phyloP scores from a whole-genome alignment of 2,329 filamentous ascomycete species.

The Trichoderma oligosporum region DNA sequence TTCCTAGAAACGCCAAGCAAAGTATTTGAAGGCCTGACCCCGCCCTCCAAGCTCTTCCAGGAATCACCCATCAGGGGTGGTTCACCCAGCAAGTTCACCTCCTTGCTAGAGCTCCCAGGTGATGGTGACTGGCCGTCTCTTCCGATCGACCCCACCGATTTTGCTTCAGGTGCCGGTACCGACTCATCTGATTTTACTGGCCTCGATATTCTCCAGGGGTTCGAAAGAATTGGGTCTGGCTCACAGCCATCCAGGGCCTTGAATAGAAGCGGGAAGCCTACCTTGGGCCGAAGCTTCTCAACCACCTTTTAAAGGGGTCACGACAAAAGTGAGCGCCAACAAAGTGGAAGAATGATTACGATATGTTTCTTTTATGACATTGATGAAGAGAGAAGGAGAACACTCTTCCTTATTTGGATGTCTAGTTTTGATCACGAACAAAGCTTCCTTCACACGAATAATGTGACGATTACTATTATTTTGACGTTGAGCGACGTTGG shows the following conservation, averaged over 20 bases:
- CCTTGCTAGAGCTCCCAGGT: constrained; percentile 33
- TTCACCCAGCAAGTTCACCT: constrained; percentile 51
- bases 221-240: constrained; percentile 65
- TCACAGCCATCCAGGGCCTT: constrained; percentile 30
- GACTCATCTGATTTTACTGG: constrained; percentile 55
- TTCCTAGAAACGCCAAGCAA: constrained; percentile 56
- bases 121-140: constrained; percentile 40
- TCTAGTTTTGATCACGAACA: background rate
- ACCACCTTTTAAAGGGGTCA: constrained; percentile 28
- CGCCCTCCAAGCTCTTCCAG: constrained; percentile 51
- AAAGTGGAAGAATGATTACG: constrained; percentile 19
- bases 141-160: constrained; percentile 39
- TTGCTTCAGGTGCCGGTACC: constrained; percentile 44
- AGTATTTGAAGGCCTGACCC: constrained; percentile 51
- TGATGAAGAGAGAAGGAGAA: constrained; percentile 15
- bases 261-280: constrained; percentile 26
- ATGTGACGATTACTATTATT: background rate
- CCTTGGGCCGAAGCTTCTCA: constrained; percentile 32
- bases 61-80: constrained; percentile 33
- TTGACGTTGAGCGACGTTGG: background rate
- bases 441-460: background rate
- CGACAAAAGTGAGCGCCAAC: background rate
- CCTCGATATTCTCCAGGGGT: constrained; percentile 71
- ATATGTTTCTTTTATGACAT: constrained; percentile 22
- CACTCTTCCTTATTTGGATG: background rate